Evolutionary conservation across 2,329 filamentous ascomycete genomes (phyloP), one percentile per base, ranked within the genome.

Genomic region (Paecilomyces fulvus): DNA sequence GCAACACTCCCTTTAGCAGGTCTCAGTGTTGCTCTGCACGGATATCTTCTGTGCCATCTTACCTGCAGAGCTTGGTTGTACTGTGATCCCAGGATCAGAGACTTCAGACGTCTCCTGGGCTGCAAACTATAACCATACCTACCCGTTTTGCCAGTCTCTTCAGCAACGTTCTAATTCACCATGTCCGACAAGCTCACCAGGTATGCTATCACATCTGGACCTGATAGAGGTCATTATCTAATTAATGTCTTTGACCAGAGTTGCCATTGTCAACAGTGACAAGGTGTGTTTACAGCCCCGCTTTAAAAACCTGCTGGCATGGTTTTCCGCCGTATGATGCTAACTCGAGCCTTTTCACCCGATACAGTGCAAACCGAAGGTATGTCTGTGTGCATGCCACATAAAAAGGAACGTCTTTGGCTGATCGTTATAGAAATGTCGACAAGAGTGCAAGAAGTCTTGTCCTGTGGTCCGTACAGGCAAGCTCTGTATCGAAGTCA

Each of bases 381-480:
- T 89, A 80, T 68, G 74, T 64, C 53, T 28, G 21, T 23, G n/a
- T 55, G 30, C 25, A 52, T 33, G 7, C 43, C 48, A 3, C 7
- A 12, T 20, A 3, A 1, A 48, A 3, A 17, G 48, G 37, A 23
- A 10, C 21, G 11, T 31, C 4, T n/a, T 25, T 59, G 55, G 57
- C 69, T 71, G 57, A 69, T 59, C 9, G 52, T 60, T 65, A 63
- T 69, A 92, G 88, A 97, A 97, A 90, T 97, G 94, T 76, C 87
- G 92, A 65, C 92, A 96, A 80, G 94, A 99, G 77, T 99, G 94
- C 83, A 97, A 97, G 76, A 97, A 97, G 76, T 92, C 92, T 30
- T 99, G 94, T 75, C 91, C 95, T 30, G 94, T 99, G 61, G 94
- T 99, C 65, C 89, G 92, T 69, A 95, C 92, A 59, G 94, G 94